Conservation (phyloP, 2,329 filamentous ascomycete genomes). For the Aspergillus ochraceoroseus region DNA sequence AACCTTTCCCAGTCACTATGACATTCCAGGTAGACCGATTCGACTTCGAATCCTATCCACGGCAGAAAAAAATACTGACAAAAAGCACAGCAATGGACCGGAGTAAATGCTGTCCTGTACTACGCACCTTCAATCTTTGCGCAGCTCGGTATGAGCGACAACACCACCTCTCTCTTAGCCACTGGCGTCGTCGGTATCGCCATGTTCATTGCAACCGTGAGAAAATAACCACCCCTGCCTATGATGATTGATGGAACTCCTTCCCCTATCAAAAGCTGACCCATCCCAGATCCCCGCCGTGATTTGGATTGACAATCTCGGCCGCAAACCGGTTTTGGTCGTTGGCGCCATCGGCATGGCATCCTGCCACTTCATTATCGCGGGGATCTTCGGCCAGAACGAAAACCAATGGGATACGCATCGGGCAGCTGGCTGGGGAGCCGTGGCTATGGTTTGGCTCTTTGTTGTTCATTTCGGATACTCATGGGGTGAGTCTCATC, state of each 20-base stretch:
- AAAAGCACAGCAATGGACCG: slow-evolving; percentile 52
- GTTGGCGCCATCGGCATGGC: slow-evolving; percentile 62
- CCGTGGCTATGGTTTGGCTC: slow-evolving; percentile 58
- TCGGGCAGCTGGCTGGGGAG: slow-evolving; percentile 61
- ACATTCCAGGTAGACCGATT: slow-evolving; percentile 2
- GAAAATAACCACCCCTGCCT: no score
- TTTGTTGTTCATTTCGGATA: slow-evolving; percentile 47
- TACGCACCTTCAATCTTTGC: slow-evolving; percentile 34
- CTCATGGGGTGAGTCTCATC: slow-evolving; percentile 30
- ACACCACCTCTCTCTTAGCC: slow-evolving; percentile 24
- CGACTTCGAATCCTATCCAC: no score
- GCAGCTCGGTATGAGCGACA: slow-evolving; percentile 25
- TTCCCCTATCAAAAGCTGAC: no score
- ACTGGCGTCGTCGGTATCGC: slow-evolving; percentile 29
- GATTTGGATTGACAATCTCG: slow-evolving; percentile 37
- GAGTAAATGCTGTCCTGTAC: slow-evolving; percentile 44
- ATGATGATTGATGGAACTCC: no score
- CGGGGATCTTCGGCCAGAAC: slow-evolving; percentile 46
- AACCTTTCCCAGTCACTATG: slow-evolving; percentile 7
- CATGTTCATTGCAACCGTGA: slow-evolving; percentile 36
- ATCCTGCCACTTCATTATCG: slow-evolving; percentile 66
- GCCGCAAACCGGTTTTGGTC: slow-evolving; percentile 36
- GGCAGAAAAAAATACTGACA: no score
- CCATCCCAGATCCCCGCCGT: no score
- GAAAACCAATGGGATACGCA: slow-evolving; percentile 51